Base-by-base conservation (phyloP, 306 rosid species). In the Vicia faba region DNA sequence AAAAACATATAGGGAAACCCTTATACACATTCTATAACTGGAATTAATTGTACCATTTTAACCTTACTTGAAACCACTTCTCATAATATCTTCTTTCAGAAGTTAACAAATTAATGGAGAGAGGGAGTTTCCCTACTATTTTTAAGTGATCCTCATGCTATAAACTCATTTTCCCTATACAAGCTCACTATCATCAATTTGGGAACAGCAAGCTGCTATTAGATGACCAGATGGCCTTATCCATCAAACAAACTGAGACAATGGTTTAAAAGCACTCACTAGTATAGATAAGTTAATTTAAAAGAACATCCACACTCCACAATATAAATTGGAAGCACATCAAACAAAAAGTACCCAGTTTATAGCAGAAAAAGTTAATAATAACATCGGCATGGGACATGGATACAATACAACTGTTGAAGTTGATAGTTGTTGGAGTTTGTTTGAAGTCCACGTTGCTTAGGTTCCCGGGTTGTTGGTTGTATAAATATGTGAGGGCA, bases 1-100 rank as follows among this genome's bases (percentile, higher is more conserved):
- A n/a, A n/a, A n/a, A n/a, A n/a, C n/a, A n/a, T n/a, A n/a, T n/a
- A n/a, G n/a, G n/a, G n/a, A n/a, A n/a, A n/a, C 66, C 16, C 15
- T 56, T 64, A 25, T 15, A n/a, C 29, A 64, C 57, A 45, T 35
- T 64, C 55, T 33, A 55, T 12, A 64, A 70, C 45, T 43, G 28
- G 14, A 63, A 46, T 8, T 43, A 28, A 8, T 20, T 45, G 41
- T 8, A 57, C 38, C 40, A 64, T 43, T 36, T 45, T 69, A 69
- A 50, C 48, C 51, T 19, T 51, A 54, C 33, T 15, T 5, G 25
- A 58, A 33, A 20, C 3, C 31, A 59, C 39, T 68, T 49, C 40
- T 56, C 10, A 49, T 5, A 51, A 39, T 29, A 40, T 41, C 23
- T 50, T 59, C 44, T 29, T 51, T 36, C 26, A 8, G 41, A 68